Conservation (phyloP, 257 asterid species). For the Solanum neorickii region DNA sequence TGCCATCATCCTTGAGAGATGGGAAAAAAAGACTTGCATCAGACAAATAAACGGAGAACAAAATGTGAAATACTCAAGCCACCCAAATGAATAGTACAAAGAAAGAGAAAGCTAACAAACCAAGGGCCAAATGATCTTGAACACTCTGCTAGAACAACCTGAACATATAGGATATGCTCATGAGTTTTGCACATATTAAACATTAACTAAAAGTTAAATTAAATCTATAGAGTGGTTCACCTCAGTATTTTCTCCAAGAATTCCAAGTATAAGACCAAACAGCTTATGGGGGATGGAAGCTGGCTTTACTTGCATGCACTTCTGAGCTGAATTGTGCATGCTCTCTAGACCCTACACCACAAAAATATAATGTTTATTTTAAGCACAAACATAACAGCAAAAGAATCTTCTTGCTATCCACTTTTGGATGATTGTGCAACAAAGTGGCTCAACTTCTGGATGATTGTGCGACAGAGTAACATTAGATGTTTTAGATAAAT, state of each 20-base stretch:
- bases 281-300: slow-evolving; percentile 55
- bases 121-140: slow-evolving; percentile 95
- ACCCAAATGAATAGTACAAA: neutral
- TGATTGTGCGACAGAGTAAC: neutral
- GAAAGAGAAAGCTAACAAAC: slow-evolving; percentile 29
- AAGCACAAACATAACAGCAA: neutral
- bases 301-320: slow-evolving; percentile 75
- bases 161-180: slow-evolving; percentile 9
- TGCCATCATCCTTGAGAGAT: slow-evolving; percentile 57
- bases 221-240: slow-evolving; percentile 14
- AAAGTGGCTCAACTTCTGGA: neutral
- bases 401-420: neutral
- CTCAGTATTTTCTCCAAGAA: slow-evolving; percentile 82
- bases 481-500: neutral
- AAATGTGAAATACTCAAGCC: neutral
- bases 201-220: neutral
- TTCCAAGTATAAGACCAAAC: slow-evolving; percentile 65
- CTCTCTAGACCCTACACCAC: slow-evolving; percentile 73
- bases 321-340: slow-evolving; percentile 78
- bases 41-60: neutral
- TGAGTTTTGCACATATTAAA: neutral
- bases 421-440: neutral
- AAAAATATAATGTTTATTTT: neutral
- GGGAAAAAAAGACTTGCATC: neutral
- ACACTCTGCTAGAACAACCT: slow-evolving; percentile 90